Evolutionary conservation across 495 filamentous ascomycete genomes (phyloP).

Genomic region (Trichoderma erinaceum): DNA sequence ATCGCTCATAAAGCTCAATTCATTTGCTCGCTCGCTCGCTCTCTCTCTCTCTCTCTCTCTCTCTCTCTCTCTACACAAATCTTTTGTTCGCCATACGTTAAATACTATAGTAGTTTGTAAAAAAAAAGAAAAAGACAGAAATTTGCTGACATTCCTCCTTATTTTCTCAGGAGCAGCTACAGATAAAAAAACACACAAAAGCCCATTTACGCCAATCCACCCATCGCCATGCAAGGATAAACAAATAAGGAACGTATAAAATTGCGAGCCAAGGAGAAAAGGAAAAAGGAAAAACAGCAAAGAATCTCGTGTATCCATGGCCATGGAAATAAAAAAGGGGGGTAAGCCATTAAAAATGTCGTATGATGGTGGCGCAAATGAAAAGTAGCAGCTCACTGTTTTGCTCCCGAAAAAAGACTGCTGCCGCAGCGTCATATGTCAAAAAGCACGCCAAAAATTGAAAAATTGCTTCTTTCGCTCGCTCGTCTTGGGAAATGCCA

Average conservation of each 20-base stretch:
- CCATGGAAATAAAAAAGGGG: not conserved
- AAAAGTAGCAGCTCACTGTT: too few relatives aligned
- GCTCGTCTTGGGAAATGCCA: not conserved
- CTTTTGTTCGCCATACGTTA: not conserved
- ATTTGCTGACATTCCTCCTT: not conserved
- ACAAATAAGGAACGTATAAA: not conserved
- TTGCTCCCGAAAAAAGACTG: not conserved
- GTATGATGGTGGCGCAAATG: not conserved
- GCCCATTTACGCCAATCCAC: not conserved
- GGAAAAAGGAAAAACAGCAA: not conserved
- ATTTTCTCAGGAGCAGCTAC: not conserved
- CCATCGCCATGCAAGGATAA: conserved; percentile 3
- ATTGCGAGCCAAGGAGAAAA: not conserved
- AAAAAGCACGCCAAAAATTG: not conserved
- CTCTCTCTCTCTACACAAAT: not conserved
- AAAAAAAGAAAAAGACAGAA: not conserved
- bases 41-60: not conserved
- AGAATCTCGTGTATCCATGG: not conserved
- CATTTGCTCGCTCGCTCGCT: not conserved
- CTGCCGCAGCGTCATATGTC: not conserved
- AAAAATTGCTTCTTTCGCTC: not conserved
- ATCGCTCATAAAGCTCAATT: not conserved
- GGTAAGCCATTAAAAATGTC: not conserved
- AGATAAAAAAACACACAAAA: not conserved
- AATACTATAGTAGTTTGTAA: not conserved